A percentile compares a stretch with the other conserved stretches of the same genome.
Conservation (phyloP, 371 early-diverging fungal species). For the Lichtheimia hyalospora region DNA sequence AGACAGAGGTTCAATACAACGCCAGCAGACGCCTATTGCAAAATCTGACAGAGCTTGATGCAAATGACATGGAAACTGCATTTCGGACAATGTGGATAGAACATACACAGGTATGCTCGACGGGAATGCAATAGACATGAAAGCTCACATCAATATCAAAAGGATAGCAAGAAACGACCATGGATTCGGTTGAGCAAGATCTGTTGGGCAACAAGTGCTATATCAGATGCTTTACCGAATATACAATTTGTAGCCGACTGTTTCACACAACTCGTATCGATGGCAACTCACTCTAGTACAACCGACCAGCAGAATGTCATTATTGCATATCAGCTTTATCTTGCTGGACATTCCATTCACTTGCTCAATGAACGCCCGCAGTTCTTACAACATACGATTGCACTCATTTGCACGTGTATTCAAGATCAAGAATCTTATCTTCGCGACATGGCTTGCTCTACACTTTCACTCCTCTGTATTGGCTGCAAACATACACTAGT, state of each 20-base stretch:
- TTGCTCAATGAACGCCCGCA: not conserved
- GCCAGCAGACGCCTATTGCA: slow-evolving; percentile 95
- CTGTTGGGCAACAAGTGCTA: slow-evolving; percentile 98
- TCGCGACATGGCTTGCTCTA: slow-evolving; percentile 99
- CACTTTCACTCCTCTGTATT: slow-evolving; percentile 93
- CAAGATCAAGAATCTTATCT: slow-evolving; percentile 94
- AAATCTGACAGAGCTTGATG: slow-evolving; percentile 93
- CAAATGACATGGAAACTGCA: slow-evolving; percentile 55
- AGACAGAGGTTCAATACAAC: slow-evolving; percentile 95
- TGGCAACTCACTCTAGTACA: too few relatives aligned
- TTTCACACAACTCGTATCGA: not conserved
- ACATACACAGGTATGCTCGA: not conserved
- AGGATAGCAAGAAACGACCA: not conserved
- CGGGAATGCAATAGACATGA: not conserved
- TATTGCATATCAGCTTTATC: not conserved
- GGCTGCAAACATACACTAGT: slow-evolving; percentile 79
- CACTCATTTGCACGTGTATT: slow-evolving; percentile 86
- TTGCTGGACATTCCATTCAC: not conserved
- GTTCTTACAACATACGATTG: not conserved
- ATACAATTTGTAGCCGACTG: slow-evolving; percentile 81
- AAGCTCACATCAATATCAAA: not conserved
- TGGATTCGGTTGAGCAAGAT: not conserved
- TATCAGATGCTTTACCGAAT: slow-evolving; percentile 91
- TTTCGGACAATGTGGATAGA: not conserved
- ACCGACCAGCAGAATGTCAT: not conserved